Evolutionary conservation across 768 basidiomycete genomes (phyloP), one percentile per base, ranked within the genome.

Genomic region (Hygrocybe coccinea): DNA sequence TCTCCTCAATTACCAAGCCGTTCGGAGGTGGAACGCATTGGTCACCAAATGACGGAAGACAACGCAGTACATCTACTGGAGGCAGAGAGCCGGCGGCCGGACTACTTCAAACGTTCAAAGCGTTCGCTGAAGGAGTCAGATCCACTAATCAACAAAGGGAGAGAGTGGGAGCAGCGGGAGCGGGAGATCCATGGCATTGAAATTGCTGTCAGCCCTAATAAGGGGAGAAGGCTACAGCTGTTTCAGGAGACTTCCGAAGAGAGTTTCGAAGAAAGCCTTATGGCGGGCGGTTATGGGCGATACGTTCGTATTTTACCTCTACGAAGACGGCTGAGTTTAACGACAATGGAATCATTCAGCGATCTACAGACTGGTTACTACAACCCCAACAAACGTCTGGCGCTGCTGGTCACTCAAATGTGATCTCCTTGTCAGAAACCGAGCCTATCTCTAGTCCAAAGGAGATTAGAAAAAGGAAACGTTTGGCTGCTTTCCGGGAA

Each of bases 211-310:
- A 89, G 82, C 61, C 87, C 89, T 0, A 67, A 75, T 53, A 89
- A 86, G 69, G 89, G 89, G 1, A 75, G 89, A 55, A 76, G 87
- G 50, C 72, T 90, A 35, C 84, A 82, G 60, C 68, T 91, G 38
- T 91, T 90, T 67, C 87, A 89, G 66, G 87, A 89, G 70, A 89
- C 87, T 0, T 86, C 85, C 3, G 87, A 88, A 45, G 87, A 88
- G 69, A 90, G 87, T 63, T 90, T 91, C 61, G 89, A 91, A 63
- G 88, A 91, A 69, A 87, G 87, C 61, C 67, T 90, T 39, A 87
- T 89, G 81, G 87, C 87, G 17, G 87, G 87, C 29, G 88, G 89
- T 7, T 90, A 90, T 67, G 86, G 84, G 1, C 79, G 79, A 58
- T 90, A 89, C 67, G 88, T 85, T 66, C 69, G 83, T 72, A 46